These are phyloP conservation scores for Podospora pseudoanserina DNA, from an alignment of 495 filamentous ascomycete species.

Conservation along the genomic window DNA sequence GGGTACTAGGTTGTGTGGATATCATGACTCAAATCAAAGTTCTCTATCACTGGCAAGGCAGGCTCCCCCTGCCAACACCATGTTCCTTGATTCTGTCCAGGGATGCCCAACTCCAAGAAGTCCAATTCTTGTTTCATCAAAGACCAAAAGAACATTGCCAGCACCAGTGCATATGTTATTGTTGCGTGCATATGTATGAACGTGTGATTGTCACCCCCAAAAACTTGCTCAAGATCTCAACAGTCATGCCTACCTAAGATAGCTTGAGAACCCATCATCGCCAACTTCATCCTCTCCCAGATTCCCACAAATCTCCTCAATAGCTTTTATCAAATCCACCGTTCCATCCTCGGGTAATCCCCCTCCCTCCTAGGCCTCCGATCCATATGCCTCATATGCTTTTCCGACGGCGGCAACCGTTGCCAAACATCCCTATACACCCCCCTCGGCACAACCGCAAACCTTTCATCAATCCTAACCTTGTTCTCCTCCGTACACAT, in stretches of 20 bases:
- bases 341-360: background rate
- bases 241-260: too few species aligned
- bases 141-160: too few species aligned
- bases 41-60: too few species aligned
- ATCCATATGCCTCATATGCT: background rate
- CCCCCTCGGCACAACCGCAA: background rate
- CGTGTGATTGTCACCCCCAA: too few species aligned
- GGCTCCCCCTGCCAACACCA: background rate
- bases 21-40: too few species aligned
- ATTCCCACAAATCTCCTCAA: background rate
- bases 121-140: background rate
- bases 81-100: background rate
- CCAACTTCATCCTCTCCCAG: background rate
- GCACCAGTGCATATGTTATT: too few species aligned
- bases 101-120: background rate
- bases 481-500: background rate
- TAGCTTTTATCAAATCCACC: background rate
- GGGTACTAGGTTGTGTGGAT: too few species aligned
- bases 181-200: too few species aligned
- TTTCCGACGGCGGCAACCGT: background rate
- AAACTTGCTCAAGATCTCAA: too few species aligned
- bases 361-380: background rate
- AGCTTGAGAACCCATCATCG: background rate
- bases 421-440: constrained; percentile 1
- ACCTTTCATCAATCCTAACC: background rate